phyloP scores from a whole-genome alignment of 2,329 filamentous ascomycete genomes.

The Cytospora schulzeri region DNA sequence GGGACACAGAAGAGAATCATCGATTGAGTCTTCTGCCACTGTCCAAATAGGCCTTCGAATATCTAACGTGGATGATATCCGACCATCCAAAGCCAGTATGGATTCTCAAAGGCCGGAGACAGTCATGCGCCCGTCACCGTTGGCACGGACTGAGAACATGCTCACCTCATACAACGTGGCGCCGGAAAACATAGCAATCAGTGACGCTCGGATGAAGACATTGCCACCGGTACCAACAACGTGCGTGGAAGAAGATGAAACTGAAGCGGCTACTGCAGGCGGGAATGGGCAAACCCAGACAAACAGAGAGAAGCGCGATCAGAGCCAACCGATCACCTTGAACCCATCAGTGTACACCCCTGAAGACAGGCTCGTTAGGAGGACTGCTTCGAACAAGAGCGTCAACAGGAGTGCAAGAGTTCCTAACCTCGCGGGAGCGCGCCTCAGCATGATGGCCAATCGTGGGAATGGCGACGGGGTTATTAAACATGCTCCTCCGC shows the following conservation, averaged over 20 bases:
- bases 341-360: conserved; percentile 57
- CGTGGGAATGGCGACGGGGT: conserved; percentile 2
- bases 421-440: conserved; percentile 47
- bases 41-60: conserved; percentile 72
- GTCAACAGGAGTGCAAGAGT: conserved; percentile 38
- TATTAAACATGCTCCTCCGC: conserved; percentile 11
- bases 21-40: conserved; percentile 65
- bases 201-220: conserved; percentile 40
- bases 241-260: not conserved
- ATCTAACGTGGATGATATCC: conserved; percentile 59
- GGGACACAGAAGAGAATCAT: conserved; percentile 61
- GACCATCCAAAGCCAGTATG: conserved; percentile 36
- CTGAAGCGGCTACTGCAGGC: conserved; percentile 27
- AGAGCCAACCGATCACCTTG: conserved; percentile 39
- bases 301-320: conserved; percentile 35
- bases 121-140: conserved; percentile 37
- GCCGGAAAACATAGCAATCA: conserved; percentile 32
- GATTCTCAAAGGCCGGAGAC: conserved; percentile 33
- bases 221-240: conserved; percentile 43
- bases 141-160: conserved; percentile 28
- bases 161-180: conserved; percentile 13
- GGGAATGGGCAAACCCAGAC: conserved; percentile 26
- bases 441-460: conserved; percentile 39
- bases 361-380: conserved; percentile 6
- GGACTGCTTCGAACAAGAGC: conserved; percentile 36